Evolutionary conservation across 495 filamentous ascomycete species (phyloP).

Genomic region (Lasiosphaeriaceae sp.): DNA sequence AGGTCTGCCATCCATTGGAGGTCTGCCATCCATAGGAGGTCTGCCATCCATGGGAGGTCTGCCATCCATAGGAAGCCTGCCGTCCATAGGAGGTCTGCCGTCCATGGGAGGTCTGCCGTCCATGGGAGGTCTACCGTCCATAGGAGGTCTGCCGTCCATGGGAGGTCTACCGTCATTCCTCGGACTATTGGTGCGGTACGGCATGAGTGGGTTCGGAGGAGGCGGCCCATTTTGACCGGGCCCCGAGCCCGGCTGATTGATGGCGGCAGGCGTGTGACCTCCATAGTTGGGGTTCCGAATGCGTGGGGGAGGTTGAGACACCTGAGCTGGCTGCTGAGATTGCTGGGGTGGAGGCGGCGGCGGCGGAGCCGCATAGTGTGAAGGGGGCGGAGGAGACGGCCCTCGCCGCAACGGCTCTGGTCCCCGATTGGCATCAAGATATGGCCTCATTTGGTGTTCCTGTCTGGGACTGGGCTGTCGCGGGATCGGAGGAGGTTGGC

Average conservation of each 20-base stretch:
- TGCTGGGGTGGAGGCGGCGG: slow-evolving; percentile 54
- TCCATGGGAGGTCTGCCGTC: slow-evolving; percentile 73
- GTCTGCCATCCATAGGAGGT: slow-evolving; percentile 20
- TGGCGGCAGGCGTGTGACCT: slow-evolving; percentile 56
- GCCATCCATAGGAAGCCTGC: slow-evolving; percentile 78
- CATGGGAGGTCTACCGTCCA: slow-evolving; percentile 69
- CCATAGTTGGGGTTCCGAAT: slow-evolving; percentile 70
- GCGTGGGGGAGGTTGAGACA: slow-evolving; percentile 36
- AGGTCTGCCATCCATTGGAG: slow-evolving; percentile 1
- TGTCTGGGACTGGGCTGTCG: slow-evolving; percentile 67
- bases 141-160: slow-evolving; percentile 63
- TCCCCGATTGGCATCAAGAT: slow-evolving; percentile 64
- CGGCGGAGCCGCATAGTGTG: slow-evolving; percentile 56
- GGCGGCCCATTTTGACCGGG: slow-evolving; percentile 31
- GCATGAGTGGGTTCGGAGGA: slow-evolving; percentile 70
- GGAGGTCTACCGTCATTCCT: slow-evolving; percentile 75
- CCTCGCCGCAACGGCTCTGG: slow-evolving; percentile 34
- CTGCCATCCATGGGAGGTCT: slow-evolving; percentile 53
- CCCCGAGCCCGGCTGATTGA: slow-evolving; percentile 23
- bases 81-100: slow-evolving; percentile 60
- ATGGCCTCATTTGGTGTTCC: slow-evolving; percentile 67
- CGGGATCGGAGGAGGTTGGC: slow-evolving; percentile 55
- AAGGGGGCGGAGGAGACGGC: slow-evolving; percentile 48
- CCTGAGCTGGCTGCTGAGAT: slow-evolving; percentile 44
- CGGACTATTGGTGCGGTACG: slow-evolving; percentile 75